These are phyloP conservation scores for Penicillium sp. DNA, from an alignment of 2,329 filamentous ascomycete genomes.

Conservation along the genomic window DNA sequence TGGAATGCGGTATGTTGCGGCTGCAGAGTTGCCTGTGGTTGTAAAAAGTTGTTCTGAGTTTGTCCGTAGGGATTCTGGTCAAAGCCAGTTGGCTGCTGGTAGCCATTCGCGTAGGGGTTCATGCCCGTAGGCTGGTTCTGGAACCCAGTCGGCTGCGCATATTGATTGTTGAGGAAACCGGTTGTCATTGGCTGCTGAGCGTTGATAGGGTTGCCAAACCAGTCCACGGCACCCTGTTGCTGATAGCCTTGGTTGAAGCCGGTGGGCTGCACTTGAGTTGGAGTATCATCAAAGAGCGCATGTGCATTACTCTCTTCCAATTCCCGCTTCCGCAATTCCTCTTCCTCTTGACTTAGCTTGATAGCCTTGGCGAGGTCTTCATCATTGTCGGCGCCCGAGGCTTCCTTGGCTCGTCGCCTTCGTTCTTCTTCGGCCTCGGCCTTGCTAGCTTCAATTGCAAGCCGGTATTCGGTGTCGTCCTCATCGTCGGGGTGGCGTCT, in stretches of 20 bases:
- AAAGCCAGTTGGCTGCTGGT: slow-evolving; percentile 71
- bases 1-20: slow-evolving; percentile 65
- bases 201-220: slow-evolving; percentile 93
- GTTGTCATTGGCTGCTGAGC: slow-evolving; percentile 72
- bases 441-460: slow-evolving; percentile 95
- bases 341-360: slow-evolving; percentile 92
- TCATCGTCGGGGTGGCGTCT: slow-evolving; percentile 68
- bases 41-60: slow-evolving; percentile 48
- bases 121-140: slow-evolving; percentile 64
- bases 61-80: slow-evolving; percentile 59
- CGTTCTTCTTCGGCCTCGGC: slow-evolving; percentile 89
- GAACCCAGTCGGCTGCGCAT: slow-evolving; percentile 78
- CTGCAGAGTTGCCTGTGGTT: slow-evolving; percentile 58
- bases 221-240: slow-evolving; percentile 94
- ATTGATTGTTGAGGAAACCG: slow-evolving; percentile 69
- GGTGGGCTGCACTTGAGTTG: slow-evolving; percentile 75
- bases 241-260: slow-evolving; percentile 97
- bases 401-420: slow-evolving; percentile 67
- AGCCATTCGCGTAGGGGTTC: slow-evolving; percentile 72
- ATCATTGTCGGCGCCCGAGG: slow-evolving; percentile 72
- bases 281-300: slow-evolving; percentile 83
- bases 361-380: slow-evolving; percentile 95
- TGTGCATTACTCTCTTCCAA: slow-evolving; percentile 83
- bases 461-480: slow-evolving; percentile 82
- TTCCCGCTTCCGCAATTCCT: slow-evolving; percentile 77